Percentiles rank a stretch among this genome's conserved stretches.
Evolutionary conservation across 352 stramenopile species (phyloP).

Genomic region (Pythium chondricola): DNA sequence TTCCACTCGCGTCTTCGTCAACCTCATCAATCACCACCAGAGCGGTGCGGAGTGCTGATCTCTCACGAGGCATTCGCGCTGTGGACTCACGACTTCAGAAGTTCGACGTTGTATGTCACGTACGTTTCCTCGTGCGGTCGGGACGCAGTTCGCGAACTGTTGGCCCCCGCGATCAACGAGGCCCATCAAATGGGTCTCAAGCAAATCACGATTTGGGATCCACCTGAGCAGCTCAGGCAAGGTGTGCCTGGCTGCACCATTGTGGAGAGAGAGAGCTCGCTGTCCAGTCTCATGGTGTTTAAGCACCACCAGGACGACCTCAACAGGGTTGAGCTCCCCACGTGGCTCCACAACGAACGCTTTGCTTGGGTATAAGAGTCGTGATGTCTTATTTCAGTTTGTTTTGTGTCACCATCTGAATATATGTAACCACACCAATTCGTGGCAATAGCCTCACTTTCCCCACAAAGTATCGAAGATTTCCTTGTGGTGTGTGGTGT

Average conservation of each 20-base stretch:
- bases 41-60: constrained; percentile 34
- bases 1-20: constrained; percentile 33
- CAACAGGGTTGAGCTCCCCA: constrained; percentile 9
- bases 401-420: no score
- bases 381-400: neutral
- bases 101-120: constrained; percentile 40
- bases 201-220: constrained; percentile 50
- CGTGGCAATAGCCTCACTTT: constrained; percentile 4
- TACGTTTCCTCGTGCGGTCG: constrained; percentile 16
- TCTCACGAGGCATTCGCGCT: constrained; percentile 36
- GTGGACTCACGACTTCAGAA: constrained; percentile 57
- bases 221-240: constrained; percentile 19
- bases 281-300: constrained; percentile 60
- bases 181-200: constrained; percentile 7
- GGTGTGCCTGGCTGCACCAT: constrained; percentile 24
- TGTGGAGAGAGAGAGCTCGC: constrained; percentile 30
- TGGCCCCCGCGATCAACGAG: constrained; percentile 15
- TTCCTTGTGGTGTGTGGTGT: constrained; percentile 10
- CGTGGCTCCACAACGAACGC: constrained; percentile 55
- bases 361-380: constrained; percentile 43
- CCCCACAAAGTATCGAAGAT: constrained; percentile 19
- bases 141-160: neutral
- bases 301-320: constrained; percentile 9
- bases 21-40: constrained; percentile 30
- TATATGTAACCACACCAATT: neutral